These are phyloP conservation scores for Rhizopus sp. DNA, from an alignment of 371 early-diverging fungal species.

Conservation along the genomic window DNA sequence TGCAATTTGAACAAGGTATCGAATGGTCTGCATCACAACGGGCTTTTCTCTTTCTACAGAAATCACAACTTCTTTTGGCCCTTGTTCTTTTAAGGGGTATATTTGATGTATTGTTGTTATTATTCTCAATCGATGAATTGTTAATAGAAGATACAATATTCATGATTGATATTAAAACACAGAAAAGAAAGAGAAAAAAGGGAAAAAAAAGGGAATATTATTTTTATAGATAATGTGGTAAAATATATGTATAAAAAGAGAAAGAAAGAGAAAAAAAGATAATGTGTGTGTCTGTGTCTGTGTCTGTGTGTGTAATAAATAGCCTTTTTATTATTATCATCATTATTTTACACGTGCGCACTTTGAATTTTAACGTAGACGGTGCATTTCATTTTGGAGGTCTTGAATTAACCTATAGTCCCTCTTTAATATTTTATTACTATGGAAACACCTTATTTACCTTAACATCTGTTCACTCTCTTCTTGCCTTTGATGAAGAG, in stretches of 20 bases:
- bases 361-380: slow-evolving; percentile 19
- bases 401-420: slow-evolving; percentile 39
- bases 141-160: slow-evolving; percentile 9
- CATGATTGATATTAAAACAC: slow-evolving; percentile 9
- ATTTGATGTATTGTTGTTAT: slow-evolving; percentile 5
- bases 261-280: neutral
- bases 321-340: neutral
- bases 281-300: too few relatives aligned
- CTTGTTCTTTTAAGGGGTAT: slow-evolving; percentile 46
- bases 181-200: slow-evolving; percentile 17
- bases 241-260: neutral
- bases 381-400: slow-evolving; percentile 44
- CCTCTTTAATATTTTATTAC: neutral
- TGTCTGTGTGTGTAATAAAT: neutral
- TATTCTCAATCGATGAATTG: slow-evolving; percentile 8
- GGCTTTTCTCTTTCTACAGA: slow-evolving; percentile 53
- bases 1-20: slow-evolving; percentile 52
- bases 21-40: slow-evolving; percentile 54
- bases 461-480: slow-evolving; percentile 55
- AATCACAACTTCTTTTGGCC: slow-evolving; percentile 57
- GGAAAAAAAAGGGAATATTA: slow-evolving; percentile 13
- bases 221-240: slow-evolving; percentile 1
- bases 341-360: slow-evolving; percentile 17
- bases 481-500: slow-evolving; percentile 30
- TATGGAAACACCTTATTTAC: slow-evolving; percentile 20